Percentiles rank a stretch among this genome's conserved stretches.
phyloP scores from a whole-genome alignment of 768 basidiomycete genomes.

The Termitomyces sp. region DNA sequence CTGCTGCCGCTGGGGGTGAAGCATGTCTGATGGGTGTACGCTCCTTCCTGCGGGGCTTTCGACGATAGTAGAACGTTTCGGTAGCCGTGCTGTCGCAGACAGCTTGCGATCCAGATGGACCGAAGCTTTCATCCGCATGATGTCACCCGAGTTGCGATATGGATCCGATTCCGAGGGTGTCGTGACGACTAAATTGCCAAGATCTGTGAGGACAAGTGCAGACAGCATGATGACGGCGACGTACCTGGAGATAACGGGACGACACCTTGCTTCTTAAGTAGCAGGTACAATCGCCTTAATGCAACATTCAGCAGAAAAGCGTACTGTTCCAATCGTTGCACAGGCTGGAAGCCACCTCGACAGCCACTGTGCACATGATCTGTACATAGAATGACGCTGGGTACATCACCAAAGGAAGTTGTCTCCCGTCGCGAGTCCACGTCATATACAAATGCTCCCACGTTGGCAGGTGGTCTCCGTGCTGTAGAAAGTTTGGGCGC shows the following conservation, averaged over 20 bases:
- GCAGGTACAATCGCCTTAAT: constrained; percentile 81
- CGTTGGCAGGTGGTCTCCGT: constrained; percentile 78
- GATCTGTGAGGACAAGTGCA: constrained; percentile 6
- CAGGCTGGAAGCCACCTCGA: constrained; percentile 79
- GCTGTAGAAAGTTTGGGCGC: constrained; percentile 59
- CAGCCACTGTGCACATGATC: constrained; percentile 71
- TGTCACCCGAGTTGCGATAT: constrained; percentile 84
- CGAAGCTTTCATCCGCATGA: constrained; percentile 86
- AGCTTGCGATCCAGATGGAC: constrained; percentile 94
- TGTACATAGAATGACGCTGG: constrained; percentile 70
- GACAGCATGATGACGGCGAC: constrained; percentile 6
- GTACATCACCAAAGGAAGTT: constrained; percentile 68
- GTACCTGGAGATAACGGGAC: constrained; percentile 79
- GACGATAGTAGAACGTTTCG: constrained; percentile 92
- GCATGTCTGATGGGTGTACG: constrained; percentile 67
- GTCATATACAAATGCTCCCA: constrained; percentile 75
- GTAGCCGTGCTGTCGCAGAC: constrained; percentile 87
- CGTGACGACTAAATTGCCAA: constrained; percentile 19
- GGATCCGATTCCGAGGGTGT: constrained; percentile 55
- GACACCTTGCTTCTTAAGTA: constrained; percentile 85
- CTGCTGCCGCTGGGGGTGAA: constrained; percentile 43
- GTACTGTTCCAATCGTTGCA: constrained; percentile 95
- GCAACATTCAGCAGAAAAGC: constrained; percentile 97
- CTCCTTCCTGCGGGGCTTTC: constrained; percentile 90
- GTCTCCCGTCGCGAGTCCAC: constrained; percentile 64